These are phyloP conservation scores for Graphilbum sp. DNA, from an alignment of 2,329 filamentous ascomycete species.

Conservation along the genomic window DNA sequence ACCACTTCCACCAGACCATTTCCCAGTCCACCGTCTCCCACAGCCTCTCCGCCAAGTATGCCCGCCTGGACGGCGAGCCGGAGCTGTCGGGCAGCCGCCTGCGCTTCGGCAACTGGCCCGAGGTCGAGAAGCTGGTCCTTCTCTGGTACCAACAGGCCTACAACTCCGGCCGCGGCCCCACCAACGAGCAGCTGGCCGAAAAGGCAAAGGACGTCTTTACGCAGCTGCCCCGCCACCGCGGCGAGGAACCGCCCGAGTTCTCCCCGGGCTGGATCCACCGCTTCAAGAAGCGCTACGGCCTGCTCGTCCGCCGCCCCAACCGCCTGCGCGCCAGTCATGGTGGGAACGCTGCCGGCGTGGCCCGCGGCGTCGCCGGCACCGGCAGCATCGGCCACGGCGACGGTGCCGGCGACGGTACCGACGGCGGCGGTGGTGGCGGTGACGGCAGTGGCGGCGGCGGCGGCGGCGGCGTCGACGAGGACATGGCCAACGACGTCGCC, in stretches of 20 bases:
- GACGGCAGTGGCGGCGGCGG: slow-evolving; percentile 13
- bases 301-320: slow-evolving; percentile 39
- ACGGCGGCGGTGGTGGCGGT: too few species aligned
- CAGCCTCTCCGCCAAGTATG: slow-evolving; percentile 44
- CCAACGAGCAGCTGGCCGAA: slow-evolving; percentile 45
- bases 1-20: slow-evolving; percentile 41
- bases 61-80: slow-evolving; percentile 42
- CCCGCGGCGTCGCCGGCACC: too few species aligned
- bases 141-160: slow-evolving; percentile 37
- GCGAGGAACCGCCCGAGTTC: slow-evolving; percentile 43
- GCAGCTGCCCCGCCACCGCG: slow-evolving; percentile 42
- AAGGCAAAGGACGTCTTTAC: slow-evolving; percentile 44
- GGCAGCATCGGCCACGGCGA: too few species aligned
- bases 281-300: slow-evolving; percentile 46
- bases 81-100: slow-evolving; percentile 46
- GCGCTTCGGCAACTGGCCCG: slow-evolving; percentile 48
- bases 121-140: slow-evolving; percentile 41
- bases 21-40: slow-evolving; percentile 48
- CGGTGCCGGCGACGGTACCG: too few species aligned
- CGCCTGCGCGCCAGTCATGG: slow-evolving; percentile 21
- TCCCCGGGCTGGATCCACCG: slow-evolving; percentile 48
- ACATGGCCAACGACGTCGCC: slow-evolving; percentile 37
- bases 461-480: slow-evolving; percentile 17
- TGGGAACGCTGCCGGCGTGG: neutral
- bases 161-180: slow-evolving; percentile 37